Base-by-base conservation (phyloP, 441 rosid genomes). In the Brassica hybrid region DNA sequence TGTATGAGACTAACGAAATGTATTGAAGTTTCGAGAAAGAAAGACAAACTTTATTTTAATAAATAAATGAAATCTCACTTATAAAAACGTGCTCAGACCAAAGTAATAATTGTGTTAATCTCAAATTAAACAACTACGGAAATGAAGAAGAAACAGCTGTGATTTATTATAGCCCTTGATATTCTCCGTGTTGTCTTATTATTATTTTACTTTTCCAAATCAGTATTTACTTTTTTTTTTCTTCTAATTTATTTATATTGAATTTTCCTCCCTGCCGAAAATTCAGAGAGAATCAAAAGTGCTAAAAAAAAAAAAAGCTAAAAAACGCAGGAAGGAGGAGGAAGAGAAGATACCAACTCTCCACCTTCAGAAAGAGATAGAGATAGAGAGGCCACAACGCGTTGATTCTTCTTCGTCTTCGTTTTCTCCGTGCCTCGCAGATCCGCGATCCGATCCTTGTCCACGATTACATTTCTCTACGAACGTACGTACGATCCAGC, bases 401-500 rank as follows among this genome's bases (percentile, higher is more conserved):
- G 27, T 30, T 66, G 79, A 79, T 69, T 48, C 71, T 41, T 66
- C 23, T 14, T 30, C 32, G 32, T 30, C 32, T 30, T 30, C 64
- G 0, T 30, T 63, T 38, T 34, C 52, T 75, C 56, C 65, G 23
- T 70, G 17, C 23, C 18, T 50, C 38, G 56, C 68, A 71, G 75
- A 77, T 80, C 81, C 70, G 67, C 48, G 69, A 73, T 69, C 71
- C 52, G 81, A 69, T 76, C 69, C 64, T 58, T 56, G 13, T 64
- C 62, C 2, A 7, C 5, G 48, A 52, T 69, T 64, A 36, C 67
- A 68, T 71, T 73, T 41, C 43, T 57, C 18, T 65, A n/a, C n/a
- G n/a, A n/a, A 65, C 85, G 79, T 78, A 30, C 34, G 34, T 30
- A 71, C 76, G 79, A 73, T 75, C 79, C 43, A 65, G n/a, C 72